These are phyloP conservation scores for Neurospora terricola DNA, from an alignment of 495 filamentous ascomycete species.

Conservation along the genomic window DNA sequence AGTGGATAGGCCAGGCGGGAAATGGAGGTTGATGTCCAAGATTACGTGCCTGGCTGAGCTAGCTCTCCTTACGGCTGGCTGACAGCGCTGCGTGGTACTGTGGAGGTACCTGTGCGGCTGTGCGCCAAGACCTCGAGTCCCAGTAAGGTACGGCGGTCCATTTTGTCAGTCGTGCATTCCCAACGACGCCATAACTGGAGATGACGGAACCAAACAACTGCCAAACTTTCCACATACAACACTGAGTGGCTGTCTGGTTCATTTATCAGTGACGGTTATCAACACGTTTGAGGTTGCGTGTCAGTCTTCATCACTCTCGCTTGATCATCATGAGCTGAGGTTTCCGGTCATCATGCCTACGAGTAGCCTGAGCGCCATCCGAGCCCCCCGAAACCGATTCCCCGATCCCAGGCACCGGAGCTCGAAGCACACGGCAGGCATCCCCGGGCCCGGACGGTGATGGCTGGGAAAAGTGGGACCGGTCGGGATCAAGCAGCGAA, in stretches of 20 bases:
- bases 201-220: background rate
- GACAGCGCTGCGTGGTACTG: background rate
- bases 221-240: background rate
- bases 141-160: constrained; percentile 10
- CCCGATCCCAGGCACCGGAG: background rate
- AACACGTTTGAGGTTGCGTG: too few species aligned
- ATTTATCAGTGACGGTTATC: too few species aligned
- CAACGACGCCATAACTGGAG: background rate
- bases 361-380: background rate
- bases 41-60: constrained; percentile 23
- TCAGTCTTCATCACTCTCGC: too few species aligned
- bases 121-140: constrained; percentile 12
- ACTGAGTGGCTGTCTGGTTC: too few species aligned
- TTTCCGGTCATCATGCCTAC: too few species aligned
- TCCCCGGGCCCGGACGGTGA: background rate
- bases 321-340: too few species aligned
- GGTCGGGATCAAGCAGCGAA: background rate
- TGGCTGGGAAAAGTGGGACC: background rate
- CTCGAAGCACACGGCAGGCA: background rate
- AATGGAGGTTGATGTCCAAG: constrained; percentile 18
- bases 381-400: background rate
- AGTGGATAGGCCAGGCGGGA: background rate
- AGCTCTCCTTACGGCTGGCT: constrained; percentile 11
- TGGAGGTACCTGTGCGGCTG: constrained; percentile 7
- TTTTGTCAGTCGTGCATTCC: background rate